Conservation (phyloP, 176 grass and related monocot species). For the Saccharum officinarum region DNA sequence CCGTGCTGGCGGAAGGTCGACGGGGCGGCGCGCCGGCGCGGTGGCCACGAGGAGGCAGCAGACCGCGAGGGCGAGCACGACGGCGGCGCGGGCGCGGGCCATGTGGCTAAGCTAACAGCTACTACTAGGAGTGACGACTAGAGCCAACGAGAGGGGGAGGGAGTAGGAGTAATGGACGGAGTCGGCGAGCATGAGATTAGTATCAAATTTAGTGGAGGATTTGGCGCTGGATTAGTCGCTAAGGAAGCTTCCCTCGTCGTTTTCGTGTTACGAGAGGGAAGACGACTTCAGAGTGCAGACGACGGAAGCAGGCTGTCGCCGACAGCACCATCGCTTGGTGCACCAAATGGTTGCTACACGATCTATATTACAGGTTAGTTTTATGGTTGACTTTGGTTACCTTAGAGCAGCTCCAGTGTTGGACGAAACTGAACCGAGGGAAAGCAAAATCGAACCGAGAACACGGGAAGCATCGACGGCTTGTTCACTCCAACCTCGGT, state of each 20-base stretch:
- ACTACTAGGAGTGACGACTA: too few relatives aligned
- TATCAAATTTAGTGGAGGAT: not conserved
- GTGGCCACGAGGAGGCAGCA: constrained; percentile 38
- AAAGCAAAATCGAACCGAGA: too few relatives aligned
- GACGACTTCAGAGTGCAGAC: not conserved
- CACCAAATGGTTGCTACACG: too few relatives aligned
- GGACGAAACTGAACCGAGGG: too few relatives aligned
- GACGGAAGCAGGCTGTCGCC: not conserved
- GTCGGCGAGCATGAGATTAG: not conserved
- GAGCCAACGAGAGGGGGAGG: not conserved
- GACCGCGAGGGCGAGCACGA: constrained; percentile 2
- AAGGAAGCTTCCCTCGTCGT: constrained; percentile 27
- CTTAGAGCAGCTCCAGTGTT: too few relatives aligned
- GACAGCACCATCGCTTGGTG: not conserved
- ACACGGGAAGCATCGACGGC: too few relatives aligned
- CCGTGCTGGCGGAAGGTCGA: not conserved
- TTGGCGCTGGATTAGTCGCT: constrained; percentile 27
- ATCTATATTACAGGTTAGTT: too few relatives aligned
- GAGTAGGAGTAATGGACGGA: not conserved
- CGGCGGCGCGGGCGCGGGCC: constrained; percentile 18
- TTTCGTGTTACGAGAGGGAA: constrained; percentile 22
- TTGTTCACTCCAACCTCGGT: too few relatives aligned
- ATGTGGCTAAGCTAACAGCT: not conserved
- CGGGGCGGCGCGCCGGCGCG: constrained; percentile 10
- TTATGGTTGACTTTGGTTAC: too few relatives aligned